These are phyloP conservation scores for Plectranthus barbatus DNA, from an alignment of 257 asterid species.

Conservation along the genomic window DNA sequence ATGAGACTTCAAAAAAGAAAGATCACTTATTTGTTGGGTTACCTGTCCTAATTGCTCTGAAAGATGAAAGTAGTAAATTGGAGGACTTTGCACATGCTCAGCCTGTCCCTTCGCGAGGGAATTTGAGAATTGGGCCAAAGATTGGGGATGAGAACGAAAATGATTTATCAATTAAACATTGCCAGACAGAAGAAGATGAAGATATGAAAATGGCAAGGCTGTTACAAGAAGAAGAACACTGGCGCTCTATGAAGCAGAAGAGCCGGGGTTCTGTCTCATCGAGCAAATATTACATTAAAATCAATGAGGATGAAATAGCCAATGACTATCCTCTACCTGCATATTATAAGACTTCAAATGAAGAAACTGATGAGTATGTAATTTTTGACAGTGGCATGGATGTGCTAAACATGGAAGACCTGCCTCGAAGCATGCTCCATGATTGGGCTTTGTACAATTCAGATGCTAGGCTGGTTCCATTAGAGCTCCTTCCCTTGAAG, in stretches of 20 bases:
- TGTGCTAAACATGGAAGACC: constrained; percentile 45
- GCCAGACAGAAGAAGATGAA: constrained; percentile 48
- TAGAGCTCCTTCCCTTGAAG: constrained; percentile 88
- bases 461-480: constrained; percentile 77
- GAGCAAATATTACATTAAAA: constrained; percentile 69
- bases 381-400: constrained; percentile 61
- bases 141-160: constrained; percentile 24
- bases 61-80: constrained; percentile 47
- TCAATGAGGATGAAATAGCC: constrained; percentile 96
- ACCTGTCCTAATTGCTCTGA: constrained; percentile 56
- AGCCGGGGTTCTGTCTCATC: constrained; percentile 40
- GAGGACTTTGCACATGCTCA: constrained; percentile 26
- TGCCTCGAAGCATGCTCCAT: constrained; percentile 79
- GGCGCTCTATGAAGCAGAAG: constrained; percentile 76
- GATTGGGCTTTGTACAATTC: constrained; percentile 93
- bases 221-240: constrained; percentile 71
- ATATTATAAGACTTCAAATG: constrained; percentile 56
- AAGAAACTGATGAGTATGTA: constrained; percentile 82
- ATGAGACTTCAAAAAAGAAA: constrained; percentile 59
- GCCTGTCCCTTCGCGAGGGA: constrained; percentile 33
- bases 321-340: constrained; percentile 93
- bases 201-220: constrained; percentile 70
- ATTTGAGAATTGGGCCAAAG: constrained; percentile 47
- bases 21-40: constrained; percentile 49
- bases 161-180: constrained; percentile 19